phyloP scores from a whole-genome alignment of 805 yeast species.

The Nakazawaea populi region DNA sequence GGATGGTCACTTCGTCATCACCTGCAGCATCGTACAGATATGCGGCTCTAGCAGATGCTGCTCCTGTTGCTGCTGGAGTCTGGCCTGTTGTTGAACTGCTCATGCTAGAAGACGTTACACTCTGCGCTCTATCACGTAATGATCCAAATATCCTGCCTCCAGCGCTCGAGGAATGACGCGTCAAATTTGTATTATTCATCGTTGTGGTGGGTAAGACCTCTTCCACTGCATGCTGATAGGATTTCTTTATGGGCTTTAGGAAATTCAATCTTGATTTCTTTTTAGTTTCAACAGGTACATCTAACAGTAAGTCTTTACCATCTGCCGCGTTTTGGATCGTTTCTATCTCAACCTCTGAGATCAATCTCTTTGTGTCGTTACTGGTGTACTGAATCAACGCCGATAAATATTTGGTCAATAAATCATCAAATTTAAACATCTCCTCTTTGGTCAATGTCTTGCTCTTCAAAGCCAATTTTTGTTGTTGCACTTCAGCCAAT shows the following conservation, averaged over 20 bases:
- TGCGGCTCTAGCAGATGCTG: conserved; percentile 42
- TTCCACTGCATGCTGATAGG: background rate
- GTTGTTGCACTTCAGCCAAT: conserved; percentile 31
- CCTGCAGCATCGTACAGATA: conserved; percentile 66
- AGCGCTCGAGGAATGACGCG: conserved; percentile 3
- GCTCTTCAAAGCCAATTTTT: conserved; percentile 28
- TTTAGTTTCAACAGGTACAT: conserved; percentile 43
- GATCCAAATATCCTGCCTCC: conserved; percentile 31
- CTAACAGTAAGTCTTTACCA: conserved; percentile 61
- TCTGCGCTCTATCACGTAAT: conserved; percentile 26
- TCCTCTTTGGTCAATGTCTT: conserved; percentile 33
- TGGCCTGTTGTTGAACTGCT: conserved; percentile 7
- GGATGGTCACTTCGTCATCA: conserved; percentile 64
- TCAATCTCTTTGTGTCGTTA: conserved; percentile 69
- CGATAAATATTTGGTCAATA: conserved; percentile 45
- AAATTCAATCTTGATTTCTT: conserved; percentile 53
- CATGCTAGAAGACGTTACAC: conserved; percentile 18
- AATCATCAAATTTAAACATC: conserved; percentile 39
- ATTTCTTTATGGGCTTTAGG: conserved; percentile 15
- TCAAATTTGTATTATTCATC: conserved; percentile 13
- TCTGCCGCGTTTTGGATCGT: conserved; percentile 82
- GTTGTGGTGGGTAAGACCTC: conserved; percentile 15
- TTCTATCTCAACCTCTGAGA: conserved; percentile 83
- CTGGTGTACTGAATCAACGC: conserved; percentile 57
- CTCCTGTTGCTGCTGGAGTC: background rate